These are phyloP conservation scores for Metschnikowia drakensbergensis DNA, from an alignment of 805 yeast species.

Conservation along the genomic window DNA sequence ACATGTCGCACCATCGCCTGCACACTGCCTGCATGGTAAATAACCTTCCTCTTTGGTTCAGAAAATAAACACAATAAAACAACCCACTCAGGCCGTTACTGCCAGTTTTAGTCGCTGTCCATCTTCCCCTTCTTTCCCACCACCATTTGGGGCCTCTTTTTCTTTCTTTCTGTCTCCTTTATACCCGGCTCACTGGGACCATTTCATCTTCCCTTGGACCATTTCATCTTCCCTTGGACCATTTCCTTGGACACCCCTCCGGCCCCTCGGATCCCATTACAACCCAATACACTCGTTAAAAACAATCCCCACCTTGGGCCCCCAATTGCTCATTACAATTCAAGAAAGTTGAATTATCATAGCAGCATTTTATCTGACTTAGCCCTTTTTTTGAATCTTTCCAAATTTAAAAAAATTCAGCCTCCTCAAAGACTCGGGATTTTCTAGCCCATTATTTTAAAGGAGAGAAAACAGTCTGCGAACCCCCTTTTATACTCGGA, in stretches of 20 bases:
- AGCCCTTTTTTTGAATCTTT: neutral
- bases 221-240: neutral
- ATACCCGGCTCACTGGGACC: neutral
- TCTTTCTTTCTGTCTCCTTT: neutral
- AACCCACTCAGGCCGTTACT: neutral
- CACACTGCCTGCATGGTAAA: neutral
- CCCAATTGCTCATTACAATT: neutral
- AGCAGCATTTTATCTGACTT: neutral
- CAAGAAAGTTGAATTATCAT: constrained; percentile 1
- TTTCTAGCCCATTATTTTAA: neutral
- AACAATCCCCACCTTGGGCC: neutral
- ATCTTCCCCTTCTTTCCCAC: neutral
- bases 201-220: neutral
- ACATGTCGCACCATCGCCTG: neutral
- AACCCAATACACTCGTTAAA: neutral
- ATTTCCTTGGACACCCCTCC: neutral
- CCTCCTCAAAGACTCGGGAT: neutral
- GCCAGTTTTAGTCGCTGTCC: neutral
- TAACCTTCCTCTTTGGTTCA: constrained; percentile 2
- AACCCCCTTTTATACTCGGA: neutral
- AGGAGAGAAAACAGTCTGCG: neutral
- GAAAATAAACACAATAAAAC: constrained; percentile 2
- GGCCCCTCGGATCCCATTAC: neutral
- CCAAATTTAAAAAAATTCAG: neutral
- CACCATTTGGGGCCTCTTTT: neutral